phyloP scores from a whole-genome alignment of 306 rosid genomes.

The Prunus persica region DNA sequence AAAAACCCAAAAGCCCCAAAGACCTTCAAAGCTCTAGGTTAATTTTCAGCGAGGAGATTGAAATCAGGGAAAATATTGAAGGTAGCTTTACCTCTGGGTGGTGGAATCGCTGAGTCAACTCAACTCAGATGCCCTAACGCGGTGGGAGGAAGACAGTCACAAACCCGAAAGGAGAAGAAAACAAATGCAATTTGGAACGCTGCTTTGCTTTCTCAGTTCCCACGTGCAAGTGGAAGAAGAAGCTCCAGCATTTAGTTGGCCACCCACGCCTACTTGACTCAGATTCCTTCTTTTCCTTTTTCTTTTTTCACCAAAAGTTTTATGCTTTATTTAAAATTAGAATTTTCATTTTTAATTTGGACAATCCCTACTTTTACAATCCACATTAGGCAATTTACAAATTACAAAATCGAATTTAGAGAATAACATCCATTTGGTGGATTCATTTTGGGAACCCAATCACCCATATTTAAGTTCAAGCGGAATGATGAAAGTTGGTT shows the following conservation, averaged over 20 bases:
- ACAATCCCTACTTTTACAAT: too few species aligned
- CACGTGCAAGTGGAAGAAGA: neutral
- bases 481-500: too few species aligned
- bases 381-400: too few species aligned
- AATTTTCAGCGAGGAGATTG: neutral
- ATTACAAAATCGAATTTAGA: too few species aligned
- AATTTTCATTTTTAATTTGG: too few species aligned
- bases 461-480: too few species aligned
- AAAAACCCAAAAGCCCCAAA: neutral
- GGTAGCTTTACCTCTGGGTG: slow-evolving; percentile 8
- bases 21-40: neutral
- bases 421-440: too few species aligned
- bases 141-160: neutral
- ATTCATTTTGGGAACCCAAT: too few species aligned
- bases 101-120: slow-evolving; percentile 19
- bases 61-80: neutral
- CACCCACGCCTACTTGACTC: neutral
- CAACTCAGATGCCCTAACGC: slow-evolving; percentile 21
- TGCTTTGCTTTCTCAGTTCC: neutral
- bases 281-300: neutral
- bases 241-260: neutral
- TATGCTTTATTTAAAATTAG: neutral
- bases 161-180: neutral
- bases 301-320: neutral
- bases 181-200: neutral